Evolutionary conservation across 805 yeast species (phyloP).

Genomic region (Candida vaughaniae): DNA sequence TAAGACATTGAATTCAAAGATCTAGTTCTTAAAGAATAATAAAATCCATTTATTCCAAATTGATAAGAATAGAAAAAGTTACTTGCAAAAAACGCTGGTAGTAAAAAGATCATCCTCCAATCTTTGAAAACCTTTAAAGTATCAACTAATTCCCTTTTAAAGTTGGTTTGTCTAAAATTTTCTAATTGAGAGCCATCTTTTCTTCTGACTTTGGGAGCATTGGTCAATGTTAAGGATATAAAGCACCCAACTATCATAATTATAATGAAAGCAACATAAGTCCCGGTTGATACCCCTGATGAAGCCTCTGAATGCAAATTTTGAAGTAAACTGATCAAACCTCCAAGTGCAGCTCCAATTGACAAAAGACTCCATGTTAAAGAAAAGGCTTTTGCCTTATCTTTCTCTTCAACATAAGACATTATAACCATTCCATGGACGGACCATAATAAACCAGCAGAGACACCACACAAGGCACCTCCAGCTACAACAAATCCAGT

Average conservation of each 20-base stretch:
- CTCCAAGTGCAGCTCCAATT: conserved; percentile 15
- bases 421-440: conserved; percentile 15
- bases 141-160: conserved; percentile 7
- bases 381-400: conserved; percentile 15
- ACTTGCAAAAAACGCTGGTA: conserved; percentile 14
- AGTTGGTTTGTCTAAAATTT: conserved; percentile 8
- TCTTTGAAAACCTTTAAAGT: conserved; percentile 8
- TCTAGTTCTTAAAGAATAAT: conserved; percentile 13
- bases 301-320: conserved; percentile 7
- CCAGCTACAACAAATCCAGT: conserved; percentile 13
- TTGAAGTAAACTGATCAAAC: conserved; percentile 12
- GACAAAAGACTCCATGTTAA: conserved; percentile 14
- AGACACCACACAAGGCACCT: conserved; percentile 12
- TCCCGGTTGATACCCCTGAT: conserved; percentile 12
- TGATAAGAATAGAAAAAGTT: conserved; percentile 14
- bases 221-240: conserved; percentile 9
- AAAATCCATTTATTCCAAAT: conserved; percentile 12
- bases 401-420: conserved; percentile 15
- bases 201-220: conserved; percentile 12
- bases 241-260: conserved; percentile 11
- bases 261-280: conserved; percentile 14
- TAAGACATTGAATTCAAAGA: conserved; percentile 14
- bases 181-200: conserved; percentile 14
- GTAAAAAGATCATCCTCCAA: conserved; percentile 10
- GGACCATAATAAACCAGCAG: conserved; percentile 16